phyloP scores from a whole-genome alignment of 257 asterid species.

The Ophiorrhiza pumila region DNA sequence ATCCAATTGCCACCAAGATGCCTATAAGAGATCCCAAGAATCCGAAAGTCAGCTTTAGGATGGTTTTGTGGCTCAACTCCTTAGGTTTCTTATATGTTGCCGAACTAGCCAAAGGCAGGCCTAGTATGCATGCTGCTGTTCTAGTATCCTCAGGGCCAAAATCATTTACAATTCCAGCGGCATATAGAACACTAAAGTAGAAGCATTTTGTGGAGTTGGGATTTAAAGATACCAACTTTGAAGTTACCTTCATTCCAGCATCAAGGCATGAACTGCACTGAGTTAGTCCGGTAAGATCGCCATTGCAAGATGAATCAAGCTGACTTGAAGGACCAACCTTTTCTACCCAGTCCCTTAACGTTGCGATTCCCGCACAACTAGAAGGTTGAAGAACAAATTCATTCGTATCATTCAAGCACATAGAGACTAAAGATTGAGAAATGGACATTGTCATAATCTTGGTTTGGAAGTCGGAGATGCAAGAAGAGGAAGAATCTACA shows the following conservation, averaged over 20 bases:
- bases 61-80: not conserved
- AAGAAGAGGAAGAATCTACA: conserved; percentile 36
- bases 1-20: conserved; percentile 12
- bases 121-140: conserved; percentile 49
- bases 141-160: conserved; percentile 47
- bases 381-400: conserved; percentile 31
- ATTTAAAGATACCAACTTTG: conserved; percentile 36
- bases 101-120: conserved; percentile 32
- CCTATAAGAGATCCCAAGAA: conserved; percentile 40
- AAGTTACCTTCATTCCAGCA: conserved; percentile 47
- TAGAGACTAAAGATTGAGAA: conserved; percentile 14
- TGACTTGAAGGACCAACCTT: conserved; percentile 22
- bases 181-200: conserved; percentile 44
- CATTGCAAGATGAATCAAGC: conserved; percentile 48
- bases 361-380: conserved; percentile 50
- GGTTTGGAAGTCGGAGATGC: conserved; percentile 29
- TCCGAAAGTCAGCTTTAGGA: conserved; percentile 32
- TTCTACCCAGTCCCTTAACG: conserved; percentile 37
- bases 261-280: conserved; percentile 50
- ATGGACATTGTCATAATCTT: conserved; percentile 27
- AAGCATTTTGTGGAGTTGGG: conserved; percentile 51
- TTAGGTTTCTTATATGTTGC: not conserved
- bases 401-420: conserved; percentile 44
- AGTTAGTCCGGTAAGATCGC: conserved; percentile 41
- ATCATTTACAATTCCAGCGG: conserved; percentile 50